phyloP scores from a whole-genome alignment of 2,329 filamentous ascomycete species.

The Fusarium humuli region DNA sequence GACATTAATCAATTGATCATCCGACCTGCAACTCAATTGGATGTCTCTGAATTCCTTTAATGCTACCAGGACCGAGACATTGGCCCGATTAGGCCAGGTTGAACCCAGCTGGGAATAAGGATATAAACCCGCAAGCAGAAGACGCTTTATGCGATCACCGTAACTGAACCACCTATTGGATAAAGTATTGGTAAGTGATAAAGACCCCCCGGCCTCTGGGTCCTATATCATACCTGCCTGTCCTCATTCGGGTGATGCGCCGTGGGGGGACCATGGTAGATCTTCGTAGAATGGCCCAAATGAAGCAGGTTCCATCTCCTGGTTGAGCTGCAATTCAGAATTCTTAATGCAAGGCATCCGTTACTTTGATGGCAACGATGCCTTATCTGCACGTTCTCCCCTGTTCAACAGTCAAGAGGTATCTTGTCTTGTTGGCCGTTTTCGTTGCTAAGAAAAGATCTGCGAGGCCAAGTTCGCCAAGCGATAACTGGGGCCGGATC shows the following conservation, averaged over 20 bases:
- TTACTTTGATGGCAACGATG: background rate
- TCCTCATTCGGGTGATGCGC: conserved; percentile 31
- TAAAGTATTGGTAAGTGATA: conserved; percentile 11
- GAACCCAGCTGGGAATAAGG: conserved; percentile 29
- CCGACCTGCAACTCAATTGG: conserved; percentile 30
- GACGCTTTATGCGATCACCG: conserved; percentile 4
- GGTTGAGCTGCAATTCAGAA: conserved; percentile 5
- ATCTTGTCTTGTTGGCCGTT: background rate
- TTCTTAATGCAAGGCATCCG: conserved; percentile 6
- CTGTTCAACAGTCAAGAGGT: background rate
- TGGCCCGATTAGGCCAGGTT: conserved; percentile 3
- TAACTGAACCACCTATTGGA: conserved; percentile 26
- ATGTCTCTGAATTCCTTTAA: conserved; percentile 1
- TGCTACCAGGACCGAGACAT: background rate
- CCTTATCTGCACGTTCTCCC: background rate
- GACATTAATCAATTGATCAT: conserved; percentile 17
- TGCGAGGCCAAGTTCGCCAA: conserved; percentile 18
- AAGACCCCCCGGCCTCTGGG: conserved; percentile 23
- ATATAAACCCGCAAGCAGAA: conserved; percentile 21
- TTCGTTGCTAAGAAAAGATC: conserved; percentile 16
- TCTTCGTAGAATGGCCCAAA: conserved; percentile 42
- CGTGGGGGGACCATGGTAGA: conserved; percentile 31
- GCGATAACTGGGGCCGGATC: conserved; percentile 7
- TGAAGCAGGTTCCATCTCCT: conserved; percentile 33
- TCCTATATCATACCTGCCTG: conserved; percentile 21